These are phyloP conservation scores for Phytophthora pistaciae DNA, from an alignment of 352 stramenopile genomes.

Conservation along the genomic window DNA sequence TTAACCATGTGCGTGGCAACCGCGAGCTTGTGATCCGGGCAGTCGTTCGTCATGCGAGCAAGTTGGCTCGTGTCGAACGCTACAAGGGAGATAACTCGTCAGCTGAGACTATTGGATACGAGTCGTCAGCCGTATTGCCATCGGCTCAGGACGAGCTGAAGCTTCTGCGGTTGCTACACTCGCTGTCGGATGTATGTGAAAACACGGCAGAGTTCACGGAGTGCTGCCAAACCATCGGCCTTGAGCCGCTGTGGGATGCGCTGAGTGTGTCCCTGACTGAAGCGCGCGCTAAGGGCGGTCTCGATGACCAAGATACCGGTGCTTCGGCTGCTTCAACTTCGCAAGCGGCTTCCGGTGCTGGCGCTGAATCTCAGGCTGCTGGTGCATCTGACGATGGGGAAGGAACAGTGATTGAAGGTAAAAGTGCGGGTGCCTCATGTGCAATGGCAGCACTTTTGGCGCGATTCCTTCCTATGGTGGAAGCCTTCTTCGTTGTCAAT, in stretches of 20 bases:
- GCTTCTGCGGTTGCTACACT: constrained; percentile 96
- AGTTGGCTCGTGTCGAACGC: constrained; percentile 48
- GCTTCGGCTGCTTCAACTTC: constrained; percentile 9
- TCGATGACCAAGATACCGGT: constrained; percentile 71
- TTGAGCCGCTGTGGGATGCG: constrained; percentile 83
- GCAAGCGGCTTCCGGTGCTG: constrained; percentile 50
- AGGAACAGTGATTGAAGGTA: constrained; percentile 87
- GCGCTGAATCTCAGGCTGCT: constrained; percentile 16
- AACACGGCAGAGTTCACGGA: constrained; percentile 77
- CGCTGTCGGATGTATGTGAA: constrained; percentile 89
- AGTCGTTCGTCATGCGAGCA: constrained; percentile 69
- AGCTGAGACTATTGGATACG: constrained; percentile 47
- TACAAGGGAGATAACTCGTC: constrained; percentile 27
- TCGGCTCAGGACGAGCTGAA: constrained; percentile 94
- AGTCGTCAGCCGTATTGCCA: constrained; percentile 81
- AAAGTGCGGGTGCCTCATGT: constrained; percentile 88
- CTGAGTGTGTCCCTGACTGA: constrained; percentile 81
- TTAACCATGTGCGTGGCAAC: constrained; percentile 76
- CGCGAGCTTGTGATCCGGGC: constrained; percentile 68
- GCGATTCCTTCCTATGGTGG: constrained; percentile 97
- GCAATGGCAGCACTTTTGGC: constrained; percentile 95
- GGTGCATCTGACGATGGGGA: constrained; percentile 70
- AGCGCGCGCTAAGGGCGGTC: constrained; percentile 66
- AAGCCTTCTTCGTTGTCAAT: constrained; percentile 99
- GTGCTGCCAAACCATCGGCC: constrained; percentile 71